Base-by-base conservation (phyloP, 768 basidiomycete species). In the Termitomyces sp. region DNA sequence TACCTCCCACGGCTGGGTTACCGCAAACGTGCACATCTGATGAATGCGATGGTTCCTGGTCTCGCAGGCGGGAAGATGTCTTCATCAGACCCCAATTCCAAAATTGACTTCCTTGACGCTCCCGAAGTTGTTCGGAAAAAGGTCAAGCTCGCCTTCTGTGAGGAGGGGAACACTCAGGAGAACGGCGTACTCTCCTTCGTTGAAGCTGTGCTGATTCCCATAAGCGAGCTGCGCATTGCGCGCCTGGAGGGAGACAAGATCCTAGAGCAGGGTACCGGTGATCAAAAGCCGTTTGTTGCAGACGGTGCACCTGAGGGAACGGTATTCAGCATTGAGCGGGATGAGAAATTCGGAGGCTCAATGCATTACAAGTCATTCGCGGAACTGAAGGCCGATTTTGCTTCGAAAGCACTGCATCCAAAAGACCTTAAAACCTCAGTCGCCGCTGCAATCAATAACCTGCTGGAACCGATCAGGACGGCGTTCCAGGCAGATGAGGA, bases 1-100 rank as follows among this genome's bases (percentile, higher is more conserved):
- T 95, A 95, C 82, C 88, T 99, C 52, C 97, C 97, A 4, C 81
- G 84, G 60, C 81, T 98, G 32, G 97, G 96, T 35, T 98, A 98
- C 76, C 74, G 77, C 52, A 98, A 97, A 73, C 92, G 96, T 34
- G 91, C 95, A 0, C 97, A 99, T 70, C 79, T 99, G 44, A 99
- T 99, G 97, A 99, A 98, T 73, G 77, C 83, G 34, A 98, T 98
- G 95, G 93, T 98, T 0, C 95, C 95, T 31, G 95, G 95, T 43
- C 80, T 97, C 34, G 86, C 87, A 42, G 95, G 95, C 32, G 92
- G 93, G 17, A 99, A 99, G 69, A 98, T 99, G 97, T 97, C 95
- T 16, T 89, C 95, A 1, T 98, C 96, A 1, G 96, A 98, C 64
- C 94, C 94, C 31, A 92, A 97, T 70, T 95, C 91, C 61, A 99